phyloP scores from a whole-genome alignment of 345 rosid species.

The Euphorbia lathyris region DNA sequence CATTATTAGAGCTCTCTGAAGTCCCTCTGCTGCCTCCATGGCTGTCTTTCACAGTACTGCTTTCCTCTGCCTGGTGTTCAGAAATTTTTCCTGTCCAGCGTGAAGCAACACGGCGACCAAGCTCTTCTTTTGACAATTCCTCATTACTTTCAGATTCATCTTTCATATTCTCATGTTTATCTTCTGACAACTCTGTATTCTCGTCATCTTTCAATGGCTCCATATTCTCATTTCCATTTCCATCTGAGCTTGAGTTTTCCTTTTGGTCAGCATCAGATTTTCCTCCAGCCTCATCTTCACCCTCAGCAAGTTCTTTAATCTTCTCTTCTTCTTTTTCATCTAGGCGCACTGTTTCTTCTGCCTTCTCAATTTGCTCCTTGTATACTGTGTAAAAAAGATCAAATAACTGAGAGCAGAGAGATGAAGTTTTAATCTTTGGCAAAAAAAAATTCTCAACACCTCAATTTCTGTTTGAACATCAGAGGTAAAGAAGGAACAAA shows the following conservation, averaged over 20 bases:
- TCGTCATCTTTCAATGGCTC: background rate
- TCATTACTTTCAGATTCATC: slow-evolving; percentile 29
- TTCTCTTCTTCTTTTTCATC: slow-evolving; percentile 77
- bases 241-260: slow-evolving; percentile 18
- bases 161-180: slow-evolving; percentile 3
- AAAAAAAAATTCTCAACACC: background rate
- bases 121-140: slow-evolving; percentile 82
- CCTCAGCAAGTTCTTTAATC: slow-evolving; percentile 57
- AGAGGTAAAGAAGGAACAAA: background rate
- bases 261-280: slow-evolving; percentile 28
- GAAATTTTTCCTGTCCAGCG: slow-evolving; percentile 80
- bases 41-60: slow-evolving; percentile 27
- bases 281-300: slow-evolving; percentile 38
- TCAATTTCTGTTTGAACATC: background rate
- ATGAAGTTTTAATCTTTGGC: no score
- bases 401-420: background rate
- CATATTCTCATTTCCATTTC: slow-evolving; percentile 34
- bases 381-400: slow-evolving; percentile 35
- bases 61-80: slow-evolving; percentile 39
- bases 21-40: slow-evolving; percentile 6
- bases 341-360: slow-evolving; percentile 65
- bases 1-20: background rate
- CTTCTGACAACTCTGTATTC: background rate
- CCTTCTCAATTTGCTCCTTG: slow-evolving; percentile 80
- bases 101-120: slow-evolving; percentile 88